Percentiles rank a stretch among this genome's conserved stretches.
phyloP scores from a whole-genome alignment of 345 rosid species.

The Moricandia moricandioides region DNA sequence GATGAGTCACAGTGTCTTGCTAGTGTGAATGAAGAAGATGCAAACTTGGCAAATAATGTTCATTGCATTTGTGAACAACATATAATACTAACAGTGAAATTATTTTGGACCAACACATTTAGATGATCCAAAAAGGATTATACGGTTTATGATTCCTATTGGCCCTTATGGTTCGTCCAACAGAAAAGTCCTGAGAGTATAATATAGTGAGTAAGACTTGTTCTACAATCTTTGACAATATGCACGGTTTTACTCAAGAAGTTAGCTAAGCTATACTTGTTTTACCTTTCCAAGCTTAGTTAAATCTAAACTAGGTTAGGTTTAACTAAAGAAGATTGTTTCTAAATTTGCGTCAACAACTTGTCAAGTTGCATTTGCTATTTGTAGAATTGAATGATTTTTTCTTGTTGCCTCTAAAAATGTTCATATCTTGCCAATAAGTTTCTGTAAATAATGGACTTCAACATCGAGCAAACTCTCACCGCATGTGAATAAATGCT shows the following conservation, averaged over 20 bases:
- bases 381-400: not conserved
- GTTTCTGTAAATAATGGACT: not conserved
- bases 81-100: not conserved
- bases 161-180: not conserved
- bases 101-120: constrained; percentile 1
- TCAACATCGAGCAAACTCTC: not conserved
- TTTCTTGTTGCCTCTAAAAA: not conserved
- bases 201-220: not conserved
- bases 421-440: not conserved
- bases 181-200: not conserved
- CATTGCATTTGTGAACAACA: too few relatives aligned
- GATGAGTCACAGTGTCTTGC: not conserved
- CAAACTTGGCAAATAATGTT: too few relatives aligned
- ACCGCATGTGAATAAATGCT: not conserved
- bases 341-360: not conserved
- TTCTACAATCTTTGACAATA: too few relatives aligned
- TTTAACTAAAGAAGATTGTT: not conserved
- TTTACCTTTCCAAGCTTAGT: too few relatives aligned
- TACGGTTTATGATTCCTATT: not conserved
- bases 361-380: not conserved
- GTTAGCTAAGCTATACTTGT: too few relatives aligned
- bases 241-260: not conserved
- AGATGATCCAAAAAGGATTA: not conserved
- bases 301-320: not conserved
- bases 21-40: too few relatives aligned